Percentiles rank a stretch among this genome's conserved stretches.
Evolutionary conservation across 1,284 basidiomycete species (phyloP).

Genomic region (Pseudozyma flocculosa): DNA sequence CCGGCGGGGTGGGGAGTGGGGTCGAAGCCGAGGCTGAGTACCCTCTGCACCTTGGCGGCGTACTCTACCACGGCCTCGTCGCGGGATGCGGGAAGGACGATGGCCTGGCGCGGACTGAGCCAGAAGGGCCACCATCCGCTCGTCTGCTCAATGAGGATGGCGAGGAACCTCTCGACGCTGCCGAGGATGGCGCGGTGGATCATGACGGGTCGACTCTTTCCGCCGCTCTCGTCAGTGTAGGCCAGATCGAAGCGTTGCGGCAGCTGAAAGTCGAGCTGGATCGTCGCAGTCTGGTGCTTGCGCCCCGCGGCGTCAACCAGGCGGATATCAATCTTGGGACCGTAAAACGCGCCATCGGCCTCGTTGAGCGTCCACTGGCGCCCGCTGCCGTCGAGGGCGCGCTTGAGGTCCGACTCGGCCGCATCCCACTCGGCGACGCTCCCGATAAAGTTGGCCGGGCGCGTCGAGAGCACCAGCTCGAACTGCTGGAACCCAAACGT

Average conservation of each 20-base stretch:
- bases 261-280: slow-evolving; percentile 57
- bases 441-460: slow-evolving; percentile 47
- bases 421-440: slow-evolving; percentile 42
- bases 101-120: slow-evolving; percentile 50
- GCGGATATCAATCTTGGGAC: slow-evolving; percentile 57
- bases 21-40: slow-evolving; percentile 23
- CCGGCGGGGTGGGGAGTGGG: slow-evolving; percentile 2
- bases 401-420: slow-evolving; percentile 41
- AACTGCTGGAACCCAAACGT: slow-evolving; percentile 52
- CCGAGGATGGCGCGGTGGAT: slow-evolving; percentile 57
- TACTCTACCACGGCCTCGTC: slow-evolving; percentile 16
- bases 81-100: slow-evolving; percentile 39
- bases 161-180: slow-evolving; percentile 55
- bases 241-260: slow-evolving; percentile 48
- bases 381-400: slow-evolving; percentile 40
- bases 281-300: slow-evolving; percentile 55
- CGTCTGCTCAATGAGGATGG: slow-evolving; percentile 53
- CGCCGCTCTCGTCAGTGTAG: slow-evolving; percentile 30
- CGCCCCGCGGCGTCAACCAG: slow-evolving; percentile 50
- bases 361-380: slow-evolving; percentile 44
- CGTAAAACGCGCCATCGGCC: slow-evolving; percentile 57
- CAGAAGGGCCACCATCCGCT: slow-evolving; percentile 56
- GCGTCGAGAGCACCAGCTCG: slow-evolving; percentile 55
- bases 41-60: slow-evolving; percentile 21
- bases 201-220: slow-evolving; percentile 42